Base-by-base conservation (phyloP, 1,284 basidiomycete genomes). In the Schizophyllum commune region DNA sequence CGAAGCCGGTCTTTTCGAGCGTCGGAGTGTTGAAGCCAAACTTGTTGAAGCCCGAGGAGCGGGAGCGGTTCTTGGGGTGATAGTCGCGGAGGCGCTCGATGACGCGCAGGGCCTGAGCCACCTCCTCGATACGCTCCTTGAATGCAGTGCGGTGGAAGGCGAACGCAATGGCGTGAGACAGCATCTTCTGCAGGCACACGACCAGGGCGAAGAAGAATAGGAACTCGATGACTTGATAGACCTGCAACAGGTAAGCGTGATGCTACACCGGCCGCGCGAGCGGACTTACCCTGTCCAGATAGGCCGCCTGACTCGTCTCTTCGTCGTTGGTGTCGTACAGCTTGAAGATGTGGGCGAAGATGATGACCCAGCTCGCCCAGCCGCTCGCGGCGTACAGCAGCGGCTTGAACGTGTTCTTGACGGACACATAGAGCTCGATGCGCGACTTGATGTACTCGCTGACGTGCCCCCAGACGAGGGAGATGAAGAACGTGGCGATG, bases 91-190 rank as follows among this genome's bases (percentile, higher is more conserved):
- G 79, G 65, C 79, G 80, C 72, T 93, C 90, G 61, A 93, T 82
- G 39, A 84, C 83, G 20, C 72, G 71, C 22, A 92, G 79, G 2
- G 84, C 77, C 58, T 78, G 73, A 56, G 77, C 75, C 1, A 91
- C 78, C 20, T 77, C 74, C 9, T 83, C 80, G 15, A 91, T 77
- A 59, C 90, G 88, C 47, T 93, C 90, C 64, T 81, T 82, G 69
- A 86, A 93, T 13, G 91, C 91, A 7, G 83, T 86, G 55, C 78
- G 81, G 70, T 93, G 91, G 74, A 93, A 93, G 22, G 81, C 77
- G 66, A 87, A 87, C 0, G 88, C 87, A 56, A 90, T 81, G 52
- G 80, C 78, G 68, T 88, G 87, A 1, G 83, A 85, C 21, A 89
- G 70, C 81, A 90, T 85, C 62, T 78, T 76, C 69, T 89, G 86